Percentiles rank a stretch among this genome's conserved stretches.
These are phyloP conservation scores for Boletus rubescentipes DNA, from an alignment of 768 basidiomycete species.

Conservation along the genomic window DNA sequence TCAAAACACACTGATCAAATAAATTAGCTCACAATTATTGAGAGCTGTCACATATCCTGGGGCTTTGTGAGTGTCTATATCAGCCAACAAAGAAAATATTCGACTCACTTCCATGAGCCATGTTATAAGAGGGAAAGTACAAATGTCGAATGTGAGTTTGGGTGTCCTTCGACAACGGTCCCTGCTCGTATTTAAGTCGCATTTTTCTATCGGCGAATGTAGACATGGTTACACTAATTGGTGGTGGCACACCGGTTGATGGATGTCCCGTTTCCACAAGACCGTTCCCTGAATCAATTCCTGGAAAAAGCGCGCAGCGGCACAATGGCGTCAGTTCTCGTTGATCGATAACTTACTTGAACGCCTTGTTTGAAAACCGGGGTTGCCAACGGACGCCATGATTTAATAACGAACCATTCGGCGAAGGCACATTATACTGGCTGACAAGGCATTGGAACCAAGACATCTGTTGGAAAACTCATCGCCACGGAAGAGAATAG, in stretches of 20 bases:
- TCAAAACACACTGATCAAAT: background rate
- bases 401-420: background rate
- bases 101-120: conserved; percentile 24
- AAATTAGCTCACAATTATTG: conserved; percentile 45
- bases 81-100: background rate
- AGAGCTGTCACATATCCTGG: conserved; percentile 35
- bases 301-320: background rate
- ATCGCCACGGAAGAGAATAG: background rate
- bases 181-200: conserved; percentile 27
- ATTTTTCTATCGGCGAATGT: conserved; percentile 6
- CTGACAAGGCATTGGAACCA: background rate
- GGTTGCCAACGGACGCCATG: conserved; percentile 5
- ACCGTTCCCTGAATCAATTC: conserved; percentile 1
- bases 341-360: conserved; percentile 16
- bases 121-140: conserved; percentile 4
- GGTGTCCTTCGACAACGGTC: background rate
- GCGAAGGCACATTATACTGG: background rate
- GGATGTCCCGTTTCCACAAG: background rate
- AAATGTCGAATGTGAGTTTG: background rate
- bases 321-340: background rate
- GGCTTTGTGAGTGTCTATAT: conserved; percentile 10
- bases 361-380: conserved; percentile 22
- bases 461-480: background rate
- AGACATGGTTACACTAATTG: background rate
- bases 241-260: conserved; percentile 3